Evolutionary conservation across 2,329 filamentous ascomycete species (phyloP).

Genomic region (Thielaviopsis populi): DNA sequence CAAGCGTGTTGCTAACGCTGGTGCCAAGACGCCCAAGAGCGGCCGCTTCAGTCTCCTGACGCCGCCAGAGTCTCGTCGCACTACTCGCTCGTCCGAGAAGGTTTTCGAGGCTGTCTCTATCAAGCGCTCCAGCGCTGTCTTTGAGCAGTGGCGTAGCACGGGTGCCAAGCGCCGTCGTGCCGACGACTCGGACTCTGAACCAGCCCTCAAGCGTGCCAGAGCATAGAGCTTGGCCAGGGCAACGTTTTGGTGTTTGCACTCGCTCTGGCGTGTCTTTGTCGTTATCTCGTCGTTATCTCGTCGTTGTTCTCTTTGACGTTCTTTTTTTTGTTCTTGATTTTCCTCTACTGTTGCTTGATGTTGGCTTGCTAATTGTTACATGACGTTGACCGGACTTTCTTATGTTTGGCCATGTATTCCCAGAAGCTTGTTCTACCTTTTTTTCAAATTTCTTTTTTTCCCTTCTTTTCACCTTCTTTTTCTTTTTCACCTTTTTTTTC

Average conservation of each 20-base stretch:
- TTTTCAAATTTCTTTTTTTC: neutral
- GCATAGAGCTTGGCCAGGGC: neutral
- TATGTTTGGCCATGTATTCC: neutral
- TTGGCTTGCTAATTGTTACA: no score
- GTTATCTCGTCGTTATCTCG: neutral
- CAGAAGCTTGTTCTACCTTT: neutral
- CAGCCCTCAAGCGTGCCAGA: constrained; percentile 6
- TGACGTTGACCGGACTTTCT: neutral
- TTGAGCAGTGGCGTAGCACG: constrained; percentile 18
- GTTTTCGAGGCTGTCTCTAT: constrained; percentile 36
- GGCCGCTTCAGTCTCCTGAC: constrained; percentile 43
- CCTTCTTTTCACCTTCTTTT: neutral
- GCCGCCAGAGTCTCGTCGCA: constrained; percentile 46
- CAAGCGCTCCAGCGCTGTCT: constrained; percentile 31
- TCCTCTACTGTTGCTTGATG: neutral
- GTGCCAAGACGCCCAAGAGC: constrained; percentile 35
- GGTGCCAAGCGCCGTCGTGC: constrained; percentile 30
- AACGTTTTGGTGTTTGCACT: neutral
- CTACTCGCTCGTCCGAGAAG: constrained; percentile 42
- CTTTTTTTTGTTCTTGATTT: neutral
- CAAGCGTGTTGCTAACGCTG: constrained; percentile 20
- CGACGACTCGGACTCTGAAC: constrained; percentile 21
- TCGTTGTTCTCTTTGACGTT: neutral
- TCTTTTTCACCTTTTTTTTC: neutral
- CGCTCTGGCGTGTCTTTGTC: neutral